Evolutionary conservation across 345 rosid species (phyloP).

Genomic region (Acer negundo): DNA sequence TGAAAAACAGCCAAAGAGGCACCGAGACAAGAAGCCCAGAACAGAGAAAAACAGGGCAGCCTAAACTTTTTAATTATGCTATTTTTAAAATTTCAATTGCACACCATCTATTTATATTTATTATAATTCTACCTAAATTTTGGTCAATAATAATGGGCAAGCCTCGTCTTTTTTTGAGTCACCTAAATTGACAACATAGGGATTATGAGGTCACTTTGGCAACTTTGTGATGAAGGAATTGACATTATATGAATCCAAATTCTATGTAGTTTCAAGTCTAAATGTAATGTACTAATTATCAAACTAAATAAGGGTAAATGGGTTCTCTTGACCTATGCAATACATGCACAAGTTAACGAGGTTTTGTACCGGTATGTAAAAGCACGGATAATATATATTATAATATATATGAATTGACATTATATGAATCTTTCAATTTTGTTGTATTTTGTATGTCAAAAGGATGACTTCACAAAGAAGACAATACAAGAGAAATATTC

Average conservation of each 20-base stretch:
- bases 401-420: too few species aligned
- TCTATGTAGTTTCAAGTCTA: too few species aligned
- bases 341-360: too few species aligned
- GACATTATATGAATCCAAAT: not conserved
- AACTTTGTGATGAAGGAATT: not conserved
- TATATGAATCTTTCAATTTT: not conserved
- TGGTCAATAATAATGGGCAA: not conserved
- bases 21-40: too few species aligned
- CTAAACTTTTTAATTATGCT: not conserved
- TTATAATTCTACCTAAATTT: not conserved
- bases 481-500: not conserved
- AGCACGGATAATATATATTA: too few species aligned
- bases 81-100: not conserved
- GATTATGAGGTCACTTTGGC: not conserved
- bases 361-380: too few species aligned
- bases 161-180: not conserved
- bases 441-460: not conserved
- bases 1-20: too few species aligned
- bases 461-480: not conserved
- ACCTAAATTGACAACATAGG: not conserved
- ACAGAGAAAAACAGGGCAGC: too few species aligned
- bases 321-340: too few species aligned
- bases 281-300: too few species aligned
- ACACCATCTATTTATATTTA: too few species aligned
- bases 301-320: too few species aligned